phyloP scores from a whole-genome alignment of 139 green algal species.

The Marvania coccoides region DNA sequence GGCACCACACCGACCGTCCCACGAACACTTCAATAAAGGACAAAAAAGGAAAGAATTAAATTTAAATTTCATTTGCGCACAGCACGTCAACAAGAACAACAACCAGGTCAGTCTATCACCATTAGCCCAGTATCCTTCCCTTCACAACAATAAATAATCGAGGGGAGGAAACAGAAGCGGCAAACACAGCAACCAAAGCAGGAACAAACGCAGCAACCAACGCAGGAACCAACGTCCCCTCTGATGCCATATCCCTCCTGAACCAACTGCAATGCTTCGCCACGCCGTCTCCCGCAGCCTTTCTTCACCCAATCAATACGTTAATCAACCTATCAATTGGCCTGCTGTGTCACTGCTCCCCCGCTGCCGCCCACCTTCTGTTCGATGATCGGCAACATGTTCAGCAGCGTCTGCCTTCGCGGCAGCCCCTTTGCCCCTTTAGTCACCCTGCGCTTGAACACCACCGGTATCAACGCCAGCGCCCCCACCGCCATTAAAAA shows the following conservation, averaged over 20 bases:
- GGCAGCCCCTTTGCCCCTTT: background rate
- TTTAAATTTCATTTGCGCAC: too few relatives aligned
- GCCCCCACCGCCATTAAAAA: conserved; percentile 10
- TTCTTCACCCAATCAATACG: background rate
- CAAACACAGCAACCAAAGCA: background rate
- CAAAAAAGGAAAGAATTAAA: too few relatives aligned
- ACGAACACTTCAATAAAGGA: too few relatives aligned
- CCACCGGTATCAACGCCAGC: conserved; percentile 20
- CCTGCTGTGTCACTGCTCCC: background rate
- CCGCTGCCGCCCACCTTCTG: background rate
- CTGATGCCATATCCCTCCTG: too few relatives aligned
- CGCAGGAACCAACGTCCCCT: background rate
- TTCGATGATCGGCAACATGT: background rate
- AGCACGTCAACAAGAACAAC: too few relatives aligned
- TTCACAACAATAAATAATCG: too few relatives aligned
- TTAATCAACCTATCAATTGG: background rate
- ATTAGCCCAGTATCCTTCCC: too few relatives aligned
- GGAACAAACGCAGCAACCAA: background rate
- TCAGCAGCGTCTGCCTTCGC: background rate
- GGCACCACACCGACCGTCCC: too few relatives aligned
- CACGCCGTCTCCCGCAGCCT: background rate
- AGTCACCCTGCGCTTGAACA: background rate
- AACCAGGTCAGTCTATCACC: too few relatives aligned
- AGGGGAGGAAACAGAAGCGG: background rate
- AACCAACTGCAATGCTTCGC: background rate